These are phyloP conservation scores for Hypericum androsaemum DNA, from an alignment of 345 rosid species.

Conservation along the genomic window DNA sequence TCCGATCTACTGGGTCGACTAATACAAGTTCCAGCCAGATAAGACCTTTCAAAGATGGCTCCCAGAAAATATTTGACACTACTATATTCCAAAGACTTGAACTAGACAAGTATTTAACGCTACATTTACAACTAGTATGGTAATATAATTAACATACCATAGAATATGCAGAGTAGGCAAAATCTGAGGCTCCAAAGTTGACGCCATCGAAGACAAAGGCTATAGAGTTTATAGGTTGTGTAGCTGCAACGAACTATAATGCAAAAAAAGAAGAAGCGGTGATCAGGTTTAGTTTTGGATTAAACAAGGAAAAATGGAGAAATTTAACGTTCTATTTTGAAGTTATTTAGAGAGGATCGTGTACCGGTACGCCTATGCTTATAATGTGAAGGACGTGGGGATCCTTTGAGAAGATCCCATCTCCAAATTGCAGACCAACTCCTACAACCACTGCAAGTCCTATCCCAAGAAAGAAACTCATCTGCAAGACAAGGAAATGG, in stretches of 20 bases:
- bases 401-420: slow-evolving; percentile 66
- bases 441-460: slow-evolving; percentile 71
- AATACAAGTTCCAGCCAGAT: too few relatives aligned
- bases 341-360: background rate
- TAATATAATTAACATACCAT: slow-evolving; percentile 29
- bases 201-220: slow-evolving; percentile 93
- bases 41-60: too few relatives aligned
- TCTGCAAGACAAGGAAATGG: slow-evolving; percentile 29
- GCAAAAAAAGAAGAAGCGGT: background rate
- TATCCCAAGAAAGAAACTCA: slow-evolving; percentile 67
- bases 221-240: slow-evolving; percentile 84
- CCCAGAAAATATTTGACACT: too few relatives aligned
- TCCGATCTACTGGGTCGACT: too few relatives aligned
- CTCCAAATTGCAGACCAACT: slow-evolving; percentile 55
- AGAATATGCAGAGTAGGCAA: slow-evolving; percentile 82
- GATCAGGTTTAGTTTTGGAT: background rate
- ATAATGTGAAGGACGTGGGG: slow-evolving; percentile 57
- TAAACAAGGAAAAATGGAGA: background rate
- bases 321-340: background rate
- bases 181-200: slow-evolving; percentile 93
- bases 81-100: too few relatives aligned
- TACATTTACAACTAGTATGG: too few relatives aligned
- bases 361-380: slow-evolving; percentile 72
- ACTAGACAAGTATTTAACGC: too few relatives aligned
- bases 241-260: slow-evolving; percentile 78